These are phyloP conservation scores for Onygena corvina DNA, from an alignment of 2,329 filamentous ascomycete genomes.

Conservation along the genomic window DNA sequence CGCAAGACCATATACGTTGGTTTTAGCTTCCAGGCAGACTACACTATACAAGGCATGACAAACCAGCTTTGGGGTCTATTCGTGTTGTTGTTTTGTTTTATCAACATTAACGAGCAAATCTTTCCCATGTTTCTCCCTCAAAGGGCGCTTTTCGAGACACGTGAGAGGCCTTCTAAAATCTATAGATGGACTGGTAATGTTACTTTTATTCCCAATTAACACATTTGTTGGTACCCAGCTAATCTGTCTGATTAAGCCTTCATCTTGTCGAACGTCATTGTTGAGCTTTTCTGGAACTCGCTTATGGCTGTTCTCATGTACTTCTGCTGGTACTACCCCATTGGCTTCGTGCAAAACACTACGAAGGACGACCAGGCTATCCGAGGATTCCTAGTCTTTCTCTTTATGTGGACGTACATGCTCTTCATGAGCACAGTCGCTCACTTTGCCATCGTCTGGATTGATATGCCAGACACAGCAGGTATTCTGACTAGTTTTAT, in stretches of 20 bases:
- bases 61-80: constrained; percentile 89
- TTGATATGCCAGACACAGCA: constrained; percentile 57
- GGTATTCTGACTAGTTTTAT: constrained; percentile 50
- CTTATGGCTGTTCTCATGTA: constrained; percentile 52
- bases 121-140: constrained; percentile 49
- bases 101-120: constrained; percentile 42
- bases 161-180: constrained; percentile 51
- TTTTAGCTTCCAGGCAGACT: constrained; percentile 63
- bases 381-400: constrained; percentile 52
- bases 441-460: constrained; percentile 58
- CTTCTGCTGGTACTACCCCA: constrained; percentile 56
- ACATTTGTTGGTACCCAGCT: not conserved
- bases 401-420: constrained; percentile 54
- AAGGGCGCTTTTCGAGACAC: constrained; percentile 47
- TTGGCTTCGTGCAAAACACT: constrained; percentile 37
- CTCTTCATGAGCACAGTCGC: constrained; percentile 61
- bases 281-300: constrained; percentile 57
- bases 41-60: constrained; percentile 66
- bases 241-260: constrained; percentile 32
- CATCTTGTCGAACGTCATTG: constrained; percentile 56
- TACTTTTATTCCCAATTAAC: not conserved
- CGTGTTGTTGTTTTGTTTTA: constrained; percentile 71
- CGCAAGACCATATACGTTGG: constrained; percentile 66
- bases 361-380: constrained; percentile 32
- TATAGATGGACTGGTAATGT: constrained; percentile 50